Percentiles rank a stretch among this genome's conserved stretches.
These are phyloP conservation scores for Pleurotus sapidus DNA, from an alignment of 768 basidiomycete genomes.

Conservation along the genomic window DNA sequence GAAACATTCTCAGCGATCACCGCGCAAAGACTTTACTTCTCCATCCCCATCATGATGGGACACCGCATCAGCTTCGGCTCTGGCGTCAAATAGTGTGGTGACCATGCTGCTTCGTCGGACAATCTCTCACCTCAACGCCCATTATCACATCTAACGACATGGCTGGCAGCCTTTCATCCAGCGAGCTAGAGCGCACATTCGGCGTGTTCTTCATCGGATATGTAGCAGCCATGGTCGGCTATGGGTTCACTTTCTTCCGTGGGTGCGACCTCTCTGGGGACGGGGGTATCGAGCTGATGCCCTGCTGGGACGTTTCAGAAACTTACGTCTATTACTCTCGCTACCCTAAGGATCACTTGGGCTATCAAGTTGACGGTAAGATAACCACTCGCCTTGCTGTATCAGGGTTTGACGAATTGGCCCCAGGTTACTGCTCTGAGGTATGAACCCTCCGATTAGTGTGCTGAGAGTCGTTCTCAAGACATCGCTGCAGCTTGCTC, in stretches of 20 bases:
- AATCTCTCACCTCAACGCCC: background rate
- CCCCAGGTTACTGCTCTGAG: background rate
- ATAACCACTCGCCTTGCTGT: background rate
- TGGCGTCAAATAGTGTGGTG: too few relatives aligned
- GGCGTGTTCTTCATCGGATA: conserved; percentile 27
- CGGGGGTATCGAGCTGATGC: background rate
- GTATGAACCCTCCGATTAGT: background rate
- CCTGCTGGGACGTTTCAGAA: conserved; percentile 13
- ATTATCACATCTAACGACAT: background rate
- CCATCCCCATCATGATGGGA: too few relatives aligned
- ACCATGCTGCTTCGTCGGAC: too few relatives aligned
- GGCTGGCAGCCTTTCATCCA: conserved; percentile 6
- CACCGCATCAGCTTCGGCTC: too few relatives aligned
- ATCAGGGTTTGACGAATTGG: too few relatives aligned
- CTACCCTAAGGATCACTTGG: conserved; percentile 17
- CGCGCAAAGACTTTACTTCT: too few relatives aligned
- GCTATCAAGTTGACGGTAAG: conserved; percentile 18
- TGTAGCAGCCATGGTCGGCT: conserved; percentile 20
- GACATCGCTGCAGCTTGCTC: conserved; percentile 9
- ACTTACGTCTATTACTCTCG: conserved; percentile 24
- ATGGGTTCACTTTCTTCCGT: conserved; percentile 30
- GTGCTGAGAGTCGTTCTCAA: too few relatives aligned
- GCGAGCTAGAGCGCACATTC: conserved; percentile 19
- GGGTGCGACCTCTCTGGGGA: conserved; percentile 1
- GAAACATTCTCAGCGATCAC: too few relatives aligned